Base-by-base conservation (phyloP, 2,329 filamentous ascomycete species). In the Venturia nashicola region DNA sequence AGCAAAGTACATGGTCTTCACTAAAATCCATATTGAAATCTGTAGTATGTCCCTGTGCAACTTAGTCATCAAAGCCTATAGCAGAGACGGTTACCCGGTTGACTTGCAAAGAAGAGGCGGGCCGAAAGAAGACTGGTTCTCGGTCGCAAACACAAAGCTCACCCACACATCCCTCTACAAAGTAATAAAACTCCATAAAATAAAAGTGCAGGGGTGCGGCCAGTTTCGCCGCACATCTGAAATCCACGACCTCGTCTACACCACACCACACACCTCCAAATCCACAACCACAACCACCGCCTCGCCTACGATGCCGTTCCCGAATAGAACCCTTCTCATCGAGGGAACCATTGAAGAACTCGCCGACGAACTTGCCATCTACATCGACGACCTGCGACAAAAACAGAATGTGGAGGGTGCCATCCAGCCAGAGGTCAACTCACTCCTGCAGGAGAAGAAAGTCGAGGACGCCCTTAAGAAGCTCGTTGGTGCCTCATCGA, bases 301-400 rank as follows among this genome's bases (percentile, higher is more conserved):
- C 27, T 23, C 18, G 7, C 32, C 11, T 1, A 36, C 5, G 23
- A 86, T 86, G 84, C 82, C 83, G 68, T 82, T 79, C 70, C 79
- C 83, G 67, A 79, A 82, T 65, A 86, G 80, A 69, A 85, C 84
- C 72, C 82, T 86, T 70, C 79, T 87, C 70, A 85, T 99, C 77
- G 94, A 99, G 82, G 94, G 94, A 76, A 85, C 86, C 72, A 96
- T 97, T 77, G 86, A 91, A 76, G 94, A 97, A 80, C 87, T 97
- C 74, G 87, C 89, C 72, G 87, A 90, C 77, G 94, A 99, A 80
- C 89, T 99, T 81, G 91, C 93, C 76, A 89, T 92, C 72, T 97
- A 96, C 79, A 82, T 99, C 75, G 91, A 96, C 77, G 82, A 86
- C 70, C 84, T 92, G 75, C 88, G 89, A 72, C 88, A 90, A 73